These are phyloP conservation scores for Thielaviopsis ethacetica DNA, from an alignment of 2,329 filamentous ascomycete genomes.

Conservation along the genomic window DNA sequence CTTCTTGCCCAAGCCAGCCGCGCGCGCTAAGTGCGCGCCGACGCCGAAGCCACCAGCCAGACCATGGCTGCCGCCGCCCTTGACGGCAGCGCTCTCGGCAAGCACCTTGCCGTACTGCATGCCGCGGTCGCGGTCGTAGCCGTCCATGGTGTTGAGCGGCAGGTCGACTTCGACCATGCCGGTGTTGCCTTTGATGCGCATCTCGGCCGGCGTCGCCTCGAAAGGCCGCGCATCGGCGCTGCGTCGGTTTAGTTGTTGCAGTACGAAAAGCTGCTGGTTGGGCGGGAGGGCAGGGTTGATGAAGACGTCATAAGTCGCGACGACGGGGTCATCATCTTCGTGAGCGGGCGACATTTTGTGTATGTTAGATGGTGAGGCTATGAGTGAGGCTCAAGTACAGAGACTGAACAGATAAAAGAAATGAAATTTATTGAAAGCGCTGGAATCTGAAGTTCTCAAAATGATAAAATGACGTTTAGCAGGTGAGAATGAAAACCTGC, in stretches of 20 bases:
- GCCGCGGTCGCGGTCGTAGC: slow-evolving; percentile 75
- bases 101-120: slow-evolving; percentile 69
- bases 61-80: slow-evolving; percentile 50
- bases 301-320: slow-evolving; percentile 67
- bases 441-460: too few species aligned
- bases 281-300: slow-evolving; percentile 56
- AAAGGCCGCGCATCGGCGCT: slow-evolving; percentile 33
- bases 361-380: too few species aligned
- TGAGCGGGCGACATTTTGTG: slow-evolving; percentile 12
- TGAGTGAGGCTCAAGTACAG: too few species aligned
- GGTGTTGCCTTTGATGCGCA: slow-evolving; percentile 67
- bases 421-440: too few species aligned
- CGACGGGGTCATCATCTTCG: slow-evolving; percentile 48
- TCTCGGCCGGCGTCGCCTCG: slow-evolving; percentile 50
- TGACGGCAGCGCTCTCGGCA: slow-evolving; percentile 38
- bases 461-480: too few species aligned
- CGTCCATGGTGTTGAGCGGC: slow-evolving; percentile 53
- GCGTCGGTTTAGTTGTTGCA: slow-evolving; percentile 76
- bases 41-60: slow-evolving; percentile 59
- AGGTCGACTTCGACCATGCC: slow-evolving; percentile 87
- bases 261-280: slow-evolving; percentile 54
- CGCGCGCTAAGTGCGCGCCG: slow-evolving; percentile 27
- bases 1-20: slow-evolving; percentile 17
- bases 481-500: too few species aligned
- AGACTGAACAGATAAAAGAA: too few species aligned